A percentile compares a stretch with the other conserved stretches of the same genome.
Evolutionary conservation across 257 asterid species (phyloP).

Genomic region (Parsonsia alboflavescens): DNA sequence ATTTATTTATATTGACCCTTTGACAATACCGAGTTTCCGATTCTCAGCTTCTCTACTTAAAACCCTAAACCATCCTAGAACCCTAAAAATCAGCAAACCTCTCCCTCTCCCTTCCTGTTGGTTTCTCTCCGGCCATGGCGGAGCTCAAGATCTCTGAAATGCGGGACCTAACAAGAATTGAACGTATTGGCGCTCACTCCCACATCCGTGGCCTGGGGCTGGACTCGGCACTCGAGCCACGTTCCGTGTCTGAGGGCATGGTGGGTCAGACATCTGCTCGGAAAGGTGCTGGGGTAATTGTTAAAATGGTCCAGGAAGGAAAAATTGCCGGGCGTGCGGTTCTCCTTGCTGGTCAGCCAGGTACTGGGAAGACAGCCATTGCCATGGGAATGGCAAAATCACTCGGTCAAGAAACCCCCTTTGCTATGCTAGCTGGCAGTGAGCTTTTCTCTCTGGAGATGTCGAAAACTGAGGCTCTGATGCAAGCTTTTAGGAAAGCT

Average conservation of each 20-base stretch:
- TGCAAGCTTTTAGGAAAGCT: conserved; percentile 84
- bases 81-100: not conserved
- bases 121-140: conserved; percentile 41
- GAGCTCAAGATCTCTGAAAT: conserved; percentile 73
- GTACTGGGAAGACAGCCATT: conserved; percentile 81
- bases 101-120: not conserved
- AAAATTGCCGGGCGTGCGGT: conserved; percentile 80
- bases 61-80: not conserved
- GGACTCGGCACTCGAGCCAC: conserved; percentile 76
- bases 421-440: conserved; percentile 87
- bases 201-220: conserved; percentile 84
- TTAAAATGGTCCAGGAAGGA: conserved; percentile 76
- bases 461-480: conserved; percentile 87
- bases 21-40: too few relatives aligned
- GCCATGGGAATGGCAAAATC: conserved; percentile 96
- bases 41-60: not conserved
- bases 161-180: conserved; percentile 80
- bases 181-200: conserved; percentile 82
- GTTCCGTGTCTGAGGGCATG: conserved; percentile 75
- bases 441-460: conserved; percentile 85
- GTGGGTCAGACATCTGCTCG: conserved; percentile 82
- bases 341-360: conserved; percentile 81
- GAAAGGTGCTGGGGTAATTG: conserved; percentile 77
- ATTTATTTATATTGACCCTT: too few relatives aligned
- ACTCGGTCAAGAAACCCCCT: conserved; percentile 81